Evolutionary conservation across 1,139 yeast genomes (phyloP), one percentile per base, ranked within the genome.

Genomic region (Wickerhamiella pararugosa): DNA sequence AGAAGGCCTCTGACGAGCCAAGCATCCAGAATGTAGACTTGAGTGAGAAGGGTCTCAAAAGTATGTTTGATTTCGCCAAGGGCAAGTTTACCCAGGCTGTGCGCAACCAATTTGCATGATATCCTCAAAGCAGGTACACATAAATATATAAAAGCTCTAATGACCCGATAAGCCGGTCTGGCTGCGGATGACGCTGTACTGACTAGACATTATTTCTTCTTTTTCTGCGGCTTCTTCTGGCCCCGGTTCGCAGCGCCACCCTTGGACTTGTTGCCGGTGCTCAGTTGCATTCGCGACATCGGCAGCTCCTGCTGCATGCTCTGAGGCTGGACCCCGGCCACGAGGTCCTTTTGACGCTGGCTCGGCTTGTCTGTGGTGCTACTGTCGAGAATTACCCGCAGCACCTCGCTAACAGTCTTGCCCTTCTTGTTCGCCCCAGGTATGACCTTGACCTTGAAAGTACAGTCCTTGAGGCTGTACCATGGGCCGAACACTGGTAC

Each of bases 401-500:
- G 53, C 1, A 75, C 67, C 47, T 86, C 95, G 45, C 70, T 70
- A 32, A 84, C 67, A 0, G 92, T 78, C 56, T 90, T 90, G 2
- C 96, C 94, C 60, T 87, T 90, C 59, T 92, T 90, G 27, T 79
- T 77, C 36, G 71, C 67, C 0, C 99, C 99, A 0, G 94, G 92
- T 51, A 77, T 84, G 34, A 90, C 63, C 59, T 90, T 87, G 33
- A 83, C 79, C 57, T 84, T 86, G 62, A 81, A 86, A 57, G 82
- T 79, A 61, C 71, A 73, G 57, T 79, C 79, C 47, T 67, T 71
- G 52, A 90, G 61, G 0, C 96, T 71, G 8, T 72, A 62, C 94
- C 96, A 92, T 1, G 98, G 98, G 0, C 90, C 97, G 67, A 86
- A 87, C 7, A 83, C 77, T 0, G 97, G 94, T 6, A 90, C 73